These are phyloP conservation scores for Cercospora beticola DNA, from an alignment of 2,329 filamentous ascomycete genomes.

Conservation along the genomic window DNA sequence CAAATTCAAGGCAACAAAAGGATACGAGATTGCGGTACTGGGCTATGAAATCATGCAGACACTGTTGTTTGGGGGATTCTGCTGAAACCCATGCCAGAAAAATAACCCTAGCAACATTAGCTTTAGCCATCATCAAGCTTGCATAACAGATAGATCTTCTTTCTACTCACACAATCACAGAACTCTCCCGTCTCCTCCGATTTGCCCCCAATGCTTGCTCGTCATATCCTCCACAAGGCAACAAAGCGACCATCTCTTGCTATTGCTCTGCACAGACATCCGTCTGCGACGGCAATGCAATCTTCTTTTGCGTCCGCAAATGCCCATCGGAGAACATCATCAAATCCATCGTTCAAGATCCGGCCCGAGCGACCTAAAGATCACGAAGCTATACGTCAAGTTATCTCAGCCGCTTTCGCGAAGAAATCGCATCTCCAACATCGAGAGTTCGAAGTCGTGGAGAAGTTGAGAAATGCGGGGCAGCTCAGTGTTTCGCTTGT, in stretches of 20 bases:
- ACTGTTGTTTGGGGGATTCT: too few species aligned
- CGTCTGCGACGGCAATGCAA: not conserved
- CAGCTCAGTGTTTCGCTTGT: constrained; percentile 7
- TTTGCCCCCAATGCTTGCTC: not conserved
- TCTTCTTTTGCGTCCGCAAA: not conserved
- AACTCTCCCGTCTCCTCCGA: not conserved
- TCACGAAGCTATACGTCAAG: not conserved
- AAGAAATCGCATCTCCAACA: constrained; percentile 17
- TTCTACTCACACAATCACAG: not conserved
- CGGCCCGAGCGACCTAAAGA: not conserved
- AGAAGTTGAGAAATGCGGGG: constrained; percentile 4
- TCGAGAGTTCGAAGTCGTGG: constrained; percentile 12
- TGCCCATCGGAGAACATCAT: not conserved
- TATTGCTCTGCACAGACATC: not conserved
- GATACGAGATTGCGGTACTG: too few species aligned
- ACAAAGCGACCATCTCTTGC: not conserved
- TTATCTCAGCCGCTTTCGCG: constrained; percentile 8
- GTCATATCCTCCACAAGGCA: not conserved
- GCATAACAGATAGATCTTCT: not conserved
- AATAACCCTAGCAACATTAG: too few species aligned
- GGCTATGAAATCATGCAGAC: too few species aligned
- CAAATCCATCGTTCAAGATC: not conserved
- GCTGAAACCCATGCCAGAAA: too few species aligned
- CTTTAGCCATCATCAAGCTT: not conserved
- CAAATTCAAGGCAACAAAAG: too few species aligned